phyloP scores from a whole-genome alignment of 176 grass and related monocot species.

The Oryza coarctata region DNA sequence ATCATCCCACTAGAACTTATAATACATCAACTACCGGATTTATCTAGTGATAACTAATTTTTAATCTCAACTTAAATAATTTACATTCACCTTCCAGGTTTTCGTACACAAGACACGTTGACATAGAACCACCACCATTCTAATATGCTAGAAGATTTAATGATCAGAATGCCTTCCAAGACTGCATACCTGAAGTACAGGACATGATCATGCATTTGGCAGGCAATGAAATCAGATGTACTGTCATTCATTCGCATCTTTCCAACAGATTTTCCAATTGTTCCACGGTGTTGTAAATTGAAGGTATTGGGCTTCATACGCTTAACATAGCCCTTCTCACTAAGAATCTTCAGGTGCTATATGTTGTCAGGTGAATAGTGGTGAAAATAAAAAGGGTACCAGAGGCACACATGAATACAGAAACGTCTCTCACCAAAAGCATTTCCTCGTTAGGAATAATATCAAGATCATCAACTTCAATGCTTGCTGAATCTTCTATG shows the following conservation, averaged over 20 bases:
- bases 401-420: constrained; percentile 1
- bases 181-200: constrained; percentile 92
- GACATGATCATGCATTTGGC: constrained; percentile 83
- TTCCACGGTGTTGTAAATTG: constrained; percentile 79
- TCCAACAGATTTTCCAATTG: constrained; percentile 98
- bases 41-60: not conserved
- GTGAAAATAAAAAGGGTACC: constrained; percentile 11
- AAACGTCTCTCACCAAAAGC: constrained; percentile 68
- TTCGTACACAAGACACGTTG: not conserved
- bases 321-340: constrained; percentile 94
- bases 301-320: constrained; percentile 93
- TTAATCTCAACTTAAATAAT: not conserved
- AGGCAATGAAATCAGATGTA: constrained; percentile 92
- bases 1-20: not conserved
- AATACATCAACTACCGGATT: not conserved
- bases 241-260: constrained; percentile 92
- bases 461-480: constrained; percentile 89
- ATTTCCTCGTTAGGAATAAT: constrained; percentile 97
- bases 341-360: constrained; percentile 66
- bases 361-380: constrained; percentile 24
- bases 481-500: constrained; percentile 64
- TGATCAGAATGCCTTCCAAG: not conserved
- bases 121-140: not conserved
- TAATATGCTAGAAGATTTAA: constrained; percentile 10
- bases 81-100: not conserved